phyloP scores from a whole-genome alignment of 768 basidiomycete genomes.

The Boletus speciosus region DNA sequence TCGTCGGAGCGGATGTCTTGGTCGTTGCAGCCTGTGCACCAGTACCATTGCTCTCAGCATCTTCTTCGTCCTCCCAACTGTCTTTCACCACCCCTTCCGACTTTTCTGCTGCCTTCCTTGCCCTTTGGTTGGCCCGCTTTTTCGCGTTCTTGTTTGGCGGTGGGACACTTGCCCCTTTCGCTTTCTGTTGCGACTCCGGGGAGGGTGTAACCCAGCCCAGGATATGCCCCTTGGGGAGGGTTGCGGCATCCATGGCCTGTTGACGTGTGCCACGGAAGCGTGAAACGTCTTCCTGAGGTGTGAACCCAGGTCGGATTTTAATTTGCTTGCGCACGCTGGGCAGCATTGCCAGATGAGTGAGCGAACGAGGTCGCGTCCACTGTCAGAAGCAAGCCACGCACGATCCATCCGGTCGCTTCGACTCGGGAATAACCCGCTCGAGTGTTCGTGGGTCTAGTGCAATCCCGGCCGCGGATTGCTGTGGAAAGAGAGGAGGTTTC shows the following conservation, averaged over 20 bases:
- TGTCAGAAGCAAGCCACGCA: constrained; percentile 33
- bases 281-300: constrained; percentile 90
- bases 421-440: constrained; percentile 85
- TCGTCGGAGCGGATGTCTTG: constrained; percentile 26
- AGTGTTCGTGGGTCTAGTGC: constrained; percentile 81
- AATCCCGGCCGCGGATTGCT: constrained; percentile 73
- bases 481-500: constrained; percentile 69
- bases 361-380: constrained; percentile 1
- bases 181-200: constrained; percentile 33
- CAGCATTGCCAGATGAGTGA: constrained; percentile 10
- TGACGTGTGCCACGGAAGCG: constrained; percentile 80
- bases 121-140: constrained; percentile 76
- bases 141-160: constrained; percentile 77
- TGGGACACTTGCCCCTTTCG: constrained; percentile 27
- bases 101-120: constrained; percentile 58
- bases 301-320: constrained; percentile 89
- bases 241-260: constrained; percentile 60
- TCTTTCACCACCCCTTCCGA: constrained; percentile 65
- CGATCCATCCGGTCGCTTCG: constrained; percentile 81
- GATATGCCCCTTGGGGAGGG: constrained; percentile 75
- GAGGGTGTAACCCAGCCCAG: constrained; percentile 75
- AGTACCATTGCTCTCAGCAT: constrained; percentile 31
- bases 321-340: constrained; percentile 79
- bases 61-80: constrained; percentile 76
- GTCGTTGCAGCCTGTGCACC: background rate